phyloP scores from a whole-genome alignment of 257 asterid species.

The Forsythia suspensa region DNA sequence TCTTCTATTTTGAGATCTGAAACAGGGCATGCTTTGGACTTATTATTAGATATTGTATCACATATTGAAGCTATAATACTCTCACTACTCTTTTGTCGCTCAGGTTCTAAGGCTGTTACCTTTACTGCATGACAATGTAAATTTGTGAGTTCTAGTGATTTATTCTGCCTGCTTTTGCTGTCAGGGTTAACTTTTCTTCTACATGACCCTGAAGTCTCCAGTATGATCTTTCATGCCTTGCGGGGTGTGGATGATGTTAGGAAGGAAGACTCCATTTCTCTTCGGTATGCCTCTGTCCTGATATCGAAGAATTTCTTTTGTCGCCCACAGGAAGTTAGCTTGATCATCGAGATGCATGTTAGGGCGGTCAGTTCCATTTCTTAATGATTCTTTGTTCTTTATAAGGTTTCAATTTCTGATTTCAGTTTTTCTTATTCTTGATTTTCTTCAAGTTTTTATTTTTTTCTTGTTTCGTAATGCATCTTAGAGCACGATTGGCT shows the following conservation, averaged over 20 bases:
- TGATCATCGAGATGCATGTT: slow-evolving; percentile 76
- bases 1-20: slow-evolving; percentile 68
- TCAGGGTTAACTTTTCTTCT: slow-evolving; percentile 84
- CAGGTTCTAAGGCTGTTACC: slow-evolving; percentile 50
- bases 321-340: slow-evolving; percentile 69
- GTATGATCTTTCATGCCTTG: slow-evolving; percentile 64
- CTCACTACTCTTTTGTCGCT: slow-evolving; percentile 72
- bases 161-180: slow-evolving; percentile 34
- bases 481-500: not conserved
- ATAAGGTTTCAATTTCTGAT: slow-evolving; percentile 19
- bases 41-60: slow-evolving; percentile 62
- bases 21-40: slow-evolving; percentile 55
- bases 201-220: slow-evolving; percentile 69
- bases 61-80: slow-evolving; percentile 73
- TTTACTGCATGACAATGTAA: not conserved
- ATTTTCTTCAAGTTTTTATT: not conserved
- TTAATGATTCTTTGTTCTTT: slow-evolving; percentile 3
- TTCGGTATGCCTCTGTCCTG: slow-evolving; percentile 79
- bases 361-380: slow-evolving; percentile 63
- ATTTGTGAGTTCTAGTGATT: slow-evolving; percentile 20
- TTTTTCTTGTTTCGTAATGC: not conserved
- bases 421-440: slow-evolving; percentile 2
- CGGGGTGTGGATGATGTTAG: slow-evolving; percentile 63
- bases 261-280: slow-evolving; percentile 58
- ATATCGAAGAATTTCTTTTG: slow-evolving; percentile 80